Base-by-base conservation (phyloP, 257 asterid genomes). In the Penstemon barbatus region DNA sequence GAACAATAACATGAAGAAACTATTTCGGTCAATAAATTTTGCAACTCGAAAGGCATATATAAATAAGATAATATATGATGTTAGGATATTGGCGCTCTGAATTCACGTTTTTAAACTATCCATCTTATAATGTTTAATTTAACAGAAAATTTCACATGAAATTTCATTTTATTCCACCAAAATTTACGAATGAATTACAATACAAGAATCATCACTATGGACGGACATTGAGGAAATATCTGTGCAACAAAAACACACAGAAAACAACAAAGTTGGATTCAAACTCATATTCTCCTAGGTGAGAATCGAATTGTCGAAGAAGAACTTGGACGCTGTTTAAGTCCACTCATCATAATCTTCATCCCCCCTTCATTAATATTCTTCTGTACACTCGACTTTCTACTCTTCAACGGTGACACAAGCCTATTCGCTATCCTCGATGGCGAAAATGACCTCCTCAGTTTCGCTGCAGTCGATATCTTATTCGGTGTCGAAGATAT, bases 361-460 rank as follows among this genome's bases (percentile, higher is more conserved):
- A 70, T 77, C 55, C 57, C 87, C 8, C 80, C 89, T 25, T 25
- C 33, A 25, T 25, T 25, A 25, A 25, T 25, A 55, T 52, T 78
- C 72, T 63, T 84, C 79, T 83, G 79, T 68, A 75, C 78, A 75
- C 25, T 18, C 3, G 81, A 74, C 57, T 74, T 80, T 57, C 87
- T 79, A 18, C 86, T 74, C 49, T 80, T 83, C 71, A 85, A 51
- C 4, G 84, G 87, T 5, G 90, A 78, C n/a, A 70, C 69, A 53
- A 82, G 40, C 81, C 72, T 77, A 74, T 77, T 84, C 42, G 83
- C 87, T 76, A 89, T 62, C 72, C 85, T 78, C 5, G 96, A 74
- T 45, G 90, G 93, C n/a, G 97, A 79, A 81, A 91, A 77, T 6
- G 86, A 91, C 75, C 85, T 81, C 46, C 95, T 66, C 61, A 84